Evolutionary conservation across 2,329 filamentous ascomycete species (phyloP), one percentile per base, ranked within the genome.

Genomic region (Alternaria triticimaculans): DNA sequence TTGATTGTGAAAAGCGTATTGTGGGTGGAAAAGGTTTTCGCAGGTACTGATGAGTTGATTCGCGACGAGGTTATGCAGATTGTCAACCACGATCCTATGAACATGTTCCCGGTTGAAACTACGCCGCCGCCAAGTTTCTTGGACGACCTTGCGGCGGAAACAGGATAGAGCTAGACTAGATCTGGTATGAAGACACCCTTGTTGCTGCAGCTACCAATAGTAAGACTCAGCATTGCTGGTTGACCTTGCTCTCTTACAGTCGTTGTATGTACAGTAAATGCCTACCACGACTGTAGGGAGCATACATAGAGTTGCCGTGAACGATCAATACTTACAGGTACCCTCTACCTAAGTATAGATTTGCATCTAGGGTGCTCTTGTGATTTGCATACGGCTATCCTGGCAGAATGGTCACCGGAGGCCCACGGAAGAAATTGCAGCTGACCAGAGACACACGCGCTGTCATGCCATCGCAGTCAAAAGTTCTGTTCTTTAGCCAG

Each of bases 11-110:
- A 76, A 45, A 55, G 61, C 18, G 71, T 78, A 6, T 33, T 77
- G n/a, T 78, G 76, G 75, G 70, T 74, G 11, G 75, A 78, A 9
- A 62, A 58, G n/a, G 60, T 76, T 10, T 76, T 71, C 60, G 60
- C 51, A 37, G 66, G 67, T 11, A 73, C 64, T 20, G 72, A 76
- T 14, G 65, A 71, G 6, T 45, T 67, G 37, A 65, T 78, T 23
- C 63, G 66, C n/a, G 67, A 73, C 20, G 73, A 75, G 33, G 72
- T 76, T 18, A 67, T 76, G 69, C 51, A 69, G 6, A 71, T 73
- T 48, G 50, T 71, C 6, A 53, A 58, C n/a, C 66, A 67, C 15
- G 55, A 55, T 33, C 44, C 58, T 5, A 58, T 62, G 44, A 50
- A 56, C 15, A 51, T 60, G 10, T 26, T 59, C 12, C 37, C 41